Percentiles rank a stretch among this genome's conserved stretches.
Evolutionary conservation across 306 rosid species (phyloP).

Genomic region (Castanopsis chinensis): DNA sequence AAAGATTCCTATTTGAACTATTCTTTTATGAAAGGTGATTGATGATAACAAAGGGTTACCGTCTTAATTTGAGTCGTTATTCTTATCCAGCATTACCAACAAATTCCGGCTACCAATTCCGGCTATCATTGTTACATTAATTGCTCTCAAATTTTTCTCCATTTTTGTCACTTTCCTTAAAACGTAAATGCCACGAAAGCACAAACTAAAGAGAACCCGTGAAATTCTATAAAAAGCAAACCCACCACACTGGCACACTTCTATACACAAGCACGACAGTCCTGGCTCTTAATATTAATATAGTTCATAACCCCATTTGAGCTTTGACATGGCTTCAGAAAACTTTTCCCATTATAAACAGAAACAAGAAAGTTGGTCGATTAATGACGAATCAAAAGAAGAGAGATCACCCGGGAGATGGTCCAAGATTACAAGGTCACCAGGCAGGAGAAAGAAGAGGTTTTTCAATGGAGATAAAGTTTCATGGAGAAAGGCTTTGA

Average conservation of each 20-base stretch:
- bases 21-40: too few species aligned
- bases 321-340: conserved; percentile 14
- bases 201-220: background rate
- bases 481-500: conserved; percentile 31
- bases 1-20: too few species aligned
- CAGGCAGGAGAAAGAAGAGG: conserved; percentile 33
- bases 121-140: conserved; percentile 25
- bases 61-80: background rate
- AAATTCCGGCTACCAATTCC: conserved; percentile 24
- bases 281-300: background rate
- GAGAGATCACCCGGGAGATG: conserved; percentile 29
- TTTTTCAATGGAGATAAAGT: conserved; percentile 17
- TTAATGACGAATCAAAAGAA: conserved; percentile 6
- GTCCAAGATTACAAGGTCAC: conserved; percentile 37
- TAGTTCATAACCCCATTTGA: background rate
- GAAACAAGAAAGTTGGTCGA: conserved; percentile 12
- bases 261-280: background rate
- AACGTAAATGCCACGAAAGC: background rate
- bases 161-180: background rate
- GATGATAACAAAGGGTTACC: too few species aligned
- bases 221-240: background rate
- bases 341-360: conserved; percentile 31
- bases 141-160: conserved; percentile 5
- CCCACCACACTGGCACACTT: background rate
- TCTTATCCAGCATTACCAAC: background rate